Evolutionary conservation across 2,329 filamentous ascomycete genomes (phyloP).

Genomic region (Neopestalotiopsis sp.): DNA sequence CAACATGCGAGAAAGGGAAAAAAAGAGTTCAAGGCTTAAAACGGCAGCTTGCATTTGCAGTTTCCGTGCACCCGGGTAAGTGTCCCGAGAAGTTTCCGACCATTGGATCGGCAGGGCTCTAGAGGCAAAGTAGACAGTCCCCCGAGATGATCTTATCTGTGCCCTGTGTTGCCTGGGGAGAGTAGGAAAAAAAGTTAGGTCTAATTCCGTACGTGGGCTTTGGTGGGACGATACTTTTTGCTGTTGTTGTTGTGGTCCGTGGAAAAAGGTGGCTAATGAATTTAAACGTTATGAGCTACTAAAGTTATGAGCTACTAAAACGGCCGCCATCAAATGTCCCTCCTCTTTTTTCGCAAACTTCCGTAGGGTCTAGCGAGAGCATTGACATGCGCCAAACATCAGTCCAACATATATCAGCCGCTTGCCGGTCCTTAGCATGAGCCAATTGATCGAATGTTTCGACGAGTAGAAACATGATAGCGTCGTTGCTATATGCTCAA

Average conservation of each 20-base stretch:
- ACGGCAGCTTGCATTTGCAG: not conserved
- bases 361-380: constrained; percentile 2
- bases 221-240: not conserved
- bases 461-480: not conserved
- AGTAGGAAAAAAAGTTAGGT: not conserved
- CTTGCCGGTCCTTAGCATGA: not conserved
- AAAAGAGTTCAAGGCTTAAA: not conserved
- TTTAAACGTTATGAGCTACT: not conserved
- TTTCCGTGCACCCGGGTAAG: not conserved
- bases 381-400: not conserved
- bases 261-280: not conserved
- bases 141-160: constrained; percentile 2
- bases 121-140: not conserved
- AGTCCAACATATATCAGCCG: constrained; percentile 8
- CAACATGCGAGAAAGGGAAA: not conserved
- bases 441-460: constrained; percentile 3
- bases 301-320: not conserved
- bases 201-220: not conserved
- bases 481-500: not conserved
- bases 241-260: not conserved
- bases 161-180: not conserved
- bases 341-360: not conserved
- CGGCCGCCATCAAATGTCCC: not conserved
- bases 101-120: not conserved
- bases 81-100: not conserved